Percentiles rank a stretch among this genome's conserved stretches.
These are phyloP conservation scores for Calonectria crousiana DNA, from an alignment of 2,329 filamentous ascomycete species.

Conservation along the genomic window DNA sequence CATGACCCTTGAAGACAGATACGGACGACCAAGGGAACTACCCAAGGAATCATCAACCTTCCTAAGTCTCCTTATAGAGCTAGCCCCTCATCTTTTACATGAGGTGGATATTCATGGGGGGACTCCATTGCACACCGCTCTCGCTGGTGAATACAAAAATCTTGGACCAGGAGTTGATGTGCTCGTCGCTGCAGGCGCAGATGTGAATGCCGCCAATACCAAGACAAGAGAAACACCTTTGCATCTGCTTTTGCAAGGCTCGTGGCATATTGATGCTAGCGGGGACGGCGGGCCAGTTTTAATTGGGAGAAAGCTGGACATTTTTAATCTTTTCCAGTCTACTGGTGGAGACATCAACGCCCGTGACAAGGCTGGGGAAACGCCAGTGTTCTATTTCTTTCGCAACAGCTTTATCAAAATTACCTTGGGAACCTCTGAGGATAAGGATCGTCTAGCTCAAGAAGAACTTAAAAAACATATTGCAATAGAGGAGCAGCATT, in stretches of 20 bases:
- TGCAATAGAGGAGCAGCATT: neutral
- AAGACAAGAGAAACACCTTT: neutral
- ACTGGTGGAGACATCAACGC: neutral
- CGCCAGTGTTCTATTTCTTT: neutral
- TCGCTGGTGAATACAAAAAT: neutral
- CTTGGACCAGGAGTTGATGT: neutral
- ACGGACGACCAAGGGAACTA: too few relatives aligned
- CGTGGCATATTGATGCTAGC: neutral
- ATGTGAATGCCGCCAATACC: neutral
- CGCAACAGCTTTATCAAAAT: too few relatives aligned
- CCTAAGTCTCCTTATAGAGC: neutral
- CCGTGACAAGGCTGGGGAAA: neutral
- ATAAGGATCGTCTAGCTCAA: too few relatives aligned
- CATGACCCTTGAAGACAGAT: neutral
- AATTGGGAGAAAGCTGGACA: neutral
- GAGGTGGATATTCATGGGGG: neutral
- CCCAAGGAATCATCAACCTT: too few relatives aligned
- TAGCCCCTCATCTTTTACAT: neutral
- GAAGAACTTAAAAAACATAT: neutral
- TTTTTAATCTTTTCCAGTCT: neutral
- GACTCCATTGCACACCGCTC: neutral
- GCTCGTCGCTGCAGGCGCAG: neutral
- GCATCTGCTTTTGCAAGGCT: neutral
- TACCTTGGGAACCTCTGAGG: too few relatives aligned
- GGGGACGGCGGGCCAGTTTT: neutral